phyloP scores from a whole-genome alignment of 148 eudicot genomes.

The Rhododendron simsii region DNA sequence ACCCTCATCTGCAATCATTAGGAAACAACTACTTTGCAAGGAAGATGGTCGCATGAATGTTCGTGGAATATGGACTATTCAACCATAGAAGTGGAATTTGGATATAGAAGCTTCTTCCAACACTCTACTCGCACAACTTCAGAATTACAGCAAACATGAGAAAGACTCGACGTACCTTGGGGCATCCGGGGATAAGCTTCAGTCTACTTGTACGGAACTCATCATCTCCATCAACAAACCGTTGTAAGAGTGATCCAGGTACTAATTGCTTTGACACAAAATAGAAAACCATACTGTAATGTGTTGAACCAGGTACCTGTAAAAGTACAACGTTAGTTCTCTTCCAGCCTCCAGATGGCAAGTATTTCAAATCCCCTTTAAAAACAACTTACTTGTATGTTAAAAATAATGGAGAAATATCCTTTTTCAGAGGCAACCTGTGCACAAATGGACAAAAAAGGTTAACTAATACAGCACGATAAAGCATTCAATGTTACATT shows the following conservation, averaged over 20 bases:
- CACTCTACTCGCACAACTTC: not conserved
- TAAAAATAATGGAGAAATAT: conserved; percentile 65
- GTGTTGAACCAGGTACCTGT: conserved; percentile 95
- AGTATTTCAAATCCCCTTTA: conserved; percentile 5
- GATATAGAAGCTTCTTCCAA: conserved; percentile 1
- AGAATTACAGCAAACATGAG: not conserved
- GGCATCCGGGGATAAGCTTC: conserved; percentile 95
- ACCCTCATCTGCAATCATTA: not conserved
- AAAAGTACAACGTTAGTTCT: conserved; percentile 17
- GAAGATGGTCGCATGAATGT: not conserved
- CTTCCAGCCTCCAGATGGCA: conserved; percentile 8
- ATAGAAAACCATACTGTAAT: conserved; percentile 97
- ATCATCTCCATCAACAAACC: conserved; percentile 98
- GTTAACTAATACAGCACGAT: not conserved
- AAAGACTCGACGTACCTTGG: conserved; percentile 56
- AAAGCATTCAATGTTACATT: not conserved
- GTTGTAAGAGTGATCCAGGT: conserved; percentile 88
- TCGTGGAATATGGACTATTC: not conserved
- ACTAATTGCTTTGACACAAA: conserved; percentile 63
- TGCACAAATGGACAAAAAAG: conserved; percentile 8
- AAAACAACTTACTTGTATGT: conserved; percentile 80
- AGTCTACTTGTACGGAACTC: conserved; percentile 94
- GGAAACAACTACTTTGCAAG: not conserved
- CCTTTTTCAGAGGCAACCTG: conserved; percentile 96
- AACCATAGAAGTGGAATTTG: not conserved